These are phyloP conservation scores for Backusella mclennaniae DNA, from an alignment of 192 early-diverging fungal genomes.

Conservation along the genomic window DNA sequence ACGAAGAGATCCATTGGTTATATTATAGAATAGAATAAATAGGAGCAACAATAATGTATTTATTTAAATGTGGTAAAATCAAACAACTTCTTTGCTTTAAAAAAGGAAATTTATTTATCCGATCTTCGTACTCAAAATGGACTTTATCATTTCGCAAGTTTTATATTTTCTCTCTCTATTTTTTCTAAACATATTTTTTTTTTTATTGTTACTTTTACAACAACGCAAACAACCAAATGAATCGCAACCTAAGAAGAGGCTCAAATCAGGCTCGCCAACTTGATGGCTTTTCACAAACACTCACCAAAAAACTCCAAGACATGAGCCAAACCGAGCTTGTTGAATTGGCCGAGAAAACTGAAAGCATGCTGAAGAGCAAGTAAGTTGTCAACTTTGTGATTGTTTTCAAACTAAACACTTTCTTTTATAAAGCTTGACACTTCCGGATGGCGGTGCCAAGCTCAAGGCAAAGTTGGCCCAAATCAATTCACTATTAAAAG, in stretches of 20 bases:
- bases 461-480: conserved; percentile 3
- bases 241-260: neutral
- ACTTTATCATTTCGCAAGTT: no score
- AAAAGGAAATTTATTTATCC: no score
- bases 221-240: neutral
- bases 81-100: no score
- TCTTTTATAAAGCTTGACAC: neutral
- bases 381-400: neutral
- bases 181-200: neutral
- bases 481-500: neutral
- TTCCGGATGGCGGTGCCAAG: conserved; percentile 15
- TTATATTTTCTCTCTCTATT: neutral
- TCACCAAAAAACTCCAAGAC: neutral
- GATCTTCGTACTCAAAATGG: no score
- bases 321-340: conserved; percentile 7
- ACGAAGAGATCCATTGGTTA: no score
- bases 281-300: neutral
- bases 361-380: conserved; percentile 7
- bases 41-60: no score
- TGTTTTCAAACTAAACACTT: neutral
- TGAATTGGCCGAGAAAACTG: conserved; percentile 1
- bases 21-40: no score
- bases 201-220: neutral
- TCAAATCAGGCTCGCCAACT: neutral
- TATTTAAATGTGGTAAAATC: no score